Conservation (phyloP, 23 red algal species). For the Rhodosorus marinus region DNA sequence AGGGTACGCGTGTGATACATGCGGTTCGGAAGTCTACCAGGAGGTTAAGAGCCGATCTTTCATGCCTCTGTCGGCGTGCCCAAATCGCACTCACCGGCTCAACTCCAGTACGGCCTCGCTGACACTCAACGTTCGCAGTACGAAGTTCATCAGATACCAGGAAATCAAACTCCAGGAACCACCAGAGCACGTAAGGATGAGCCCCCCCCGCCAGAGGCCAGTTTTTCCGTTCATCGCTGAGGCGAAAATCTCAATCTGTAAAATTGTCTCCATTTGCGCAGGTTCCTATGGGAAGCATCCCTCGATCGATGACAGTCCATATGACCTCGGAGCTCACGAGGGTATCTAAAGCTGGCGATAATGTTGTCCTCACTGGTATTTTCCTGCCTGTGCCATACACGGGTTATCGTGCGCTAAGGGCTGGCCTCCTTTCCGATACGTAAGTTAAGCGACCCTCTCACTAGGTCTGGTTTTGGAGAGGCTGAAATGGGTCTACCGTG, state of each 20-base stretch:
- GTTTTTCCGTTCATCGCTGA: no score
- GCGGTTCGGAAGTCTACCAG: slow-evolving; percentile 91
- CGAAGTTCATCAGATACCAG: slow-evolving; percentile 88
- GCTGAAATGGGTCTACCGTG: no score
- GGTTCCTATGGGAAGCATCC: slow-evolving; percentile 91
- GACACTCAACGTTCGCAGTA: slow-evolving; percentile 39
- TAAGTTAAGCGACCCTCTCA: no score
- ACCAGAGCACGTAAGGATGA: no score
- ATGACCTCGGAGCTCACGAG: slow-evolving; percentile 61
- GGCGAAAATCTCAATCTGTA: no score
- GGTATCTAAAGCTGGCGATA: slow-evolving; percentile 55
- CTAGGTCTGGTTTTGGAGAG: no score
- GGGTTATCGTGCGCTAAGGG: slow-evolving; percentile 60
- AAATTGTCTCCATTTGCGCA: no score
- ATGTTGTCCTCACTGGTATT: slow-evolving; percentile 61
- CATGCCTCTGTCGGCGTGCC: slow-evolving; percentile 64
- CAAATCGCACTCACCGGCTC: slow-evolving; percentile 9
- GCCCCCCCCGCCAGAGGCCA: no score
- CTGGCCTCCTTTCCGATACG: slow-evolving; percentile 77
- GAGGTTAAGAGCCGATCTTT: slow-evolving; percentile 41
- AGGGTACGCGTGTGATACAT: slow-evolving; percentile 61
- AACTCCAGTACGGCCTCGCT: slow-evolving; percentile 6
- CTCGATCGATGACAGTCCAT: slow-evolving; percentile 73
- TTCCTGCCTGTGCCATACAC: slow-evolving; percentile 65
- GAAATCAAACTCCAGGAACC: slow-evolving; percentile 95